A percentile compares a stretch with the other conserved stretches of the same genome.
These are phyloP conservation scores for Anthostomella pinea DNA, from an alignment of 2,329 filamentous ascomycete genomes.

Conservation along the genomic window DNA sequence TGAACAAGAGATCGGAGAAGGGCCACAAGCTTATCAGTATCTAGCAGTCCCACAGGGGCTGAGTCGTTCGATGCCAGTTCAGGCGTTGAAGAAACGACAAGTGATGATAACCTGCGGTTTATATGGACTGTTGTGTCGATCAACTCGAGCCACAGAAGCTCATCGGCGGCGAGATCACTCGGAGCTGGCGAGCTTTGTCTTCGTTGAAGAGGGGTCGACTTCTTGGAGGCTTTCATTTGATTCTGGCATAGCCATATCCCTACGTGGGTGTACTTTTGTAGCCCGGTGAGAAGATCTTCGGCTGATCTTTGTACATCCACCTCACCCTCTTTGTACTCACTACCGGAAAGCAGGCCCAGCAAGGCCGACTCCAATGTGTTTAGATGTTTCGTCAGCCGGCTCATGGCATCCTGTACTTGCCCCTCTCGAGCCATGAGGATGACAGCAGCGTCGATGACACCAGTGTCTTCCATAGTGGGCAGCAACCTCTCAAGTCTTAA, in stretches of 20 bases:
- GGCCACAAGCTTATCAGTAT: slow-evolving; percentile 60
- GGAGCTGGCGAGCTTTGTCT: slow-evolving; percentile 45
- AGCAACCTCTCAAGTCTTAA: slow-evolving; percentile 77
- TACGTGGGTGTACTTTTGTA: slow-evolving; percentile 88
- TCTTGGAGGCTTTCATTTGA: slow-evolving; percentile 64
- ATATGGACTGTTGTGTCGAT: slow-evolving; percentile 61
- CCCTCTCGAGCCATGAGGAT: slow-evolving; percentile 88
- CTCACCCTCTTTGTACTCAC: slow-evolving; percentile 53
- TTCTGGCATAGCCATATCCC: slow-evolving; percentile 95
- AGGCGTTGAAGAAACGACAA: slow-evolving; percentile 37
- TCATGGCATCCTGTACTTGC: slow-evolving; percentile 78
- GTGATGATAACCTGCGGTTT: slow-evolving; percentile 60
- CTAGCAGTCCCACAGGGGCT: slow-evolving; percentile 35
- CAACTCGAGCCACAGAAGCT: slow-evolving; percentile 58
- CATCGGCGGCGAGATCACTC: slow-evolving; percentile 49
- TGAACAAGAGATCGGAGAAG: slow-evolving; percentile 80
- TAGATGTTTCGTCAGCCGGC: slow-evolving; percentile 77
- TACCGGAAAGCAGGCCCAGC: slow-evolving; percentile 66
- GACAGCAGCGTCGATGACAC: slow-evolving; percentile 89
- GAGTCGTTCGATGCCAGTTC: slow-evolving; percentile 18
- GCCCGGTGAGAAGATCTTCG: slow-evolving; percentile 68
- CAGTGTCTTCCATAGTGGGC: slow-evolving; percentile 83
- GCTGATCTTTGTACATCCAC: slow-evolving; percentile 59
- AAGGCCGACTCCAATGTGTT: slow-evolving; percentile 76
- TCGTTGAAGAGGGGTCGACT: slow-evolving; percentile 46